These are phyloP conservation scores for Nothophaeocryptopus gaeumannii DNA, from an alignment of 2,329 filamentous ascomycete species.

Conservation along the genomic window DNA sequence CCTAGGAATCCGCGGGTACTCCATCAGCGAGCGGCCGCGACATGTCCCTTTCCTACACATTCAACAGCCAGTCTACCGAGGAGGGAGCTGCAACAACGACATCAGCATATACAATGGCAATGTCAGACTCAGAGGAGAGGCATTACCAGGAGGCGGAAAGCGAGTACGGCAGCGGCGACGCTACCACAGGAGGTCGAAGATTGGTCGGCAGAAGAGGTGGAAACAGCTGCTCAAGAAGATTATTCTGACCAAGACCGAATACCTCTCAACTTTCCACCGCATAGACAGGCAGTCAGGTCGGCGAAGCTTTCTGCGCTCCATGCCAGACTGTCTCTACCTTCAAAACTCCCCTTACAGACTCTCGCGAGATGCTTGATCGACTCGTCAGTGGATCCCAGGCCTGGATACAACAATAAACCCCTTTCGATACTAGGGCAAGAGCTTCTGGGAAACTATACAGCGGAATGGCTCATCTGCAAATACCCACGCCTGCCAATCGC, in stretches of 20 bases:
- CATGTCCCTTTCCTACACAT: conserved; percentile 26
- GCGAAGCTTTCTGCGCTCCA: conserved; percentile 91
- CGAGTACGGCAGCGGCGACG: conserved; percentile 28
- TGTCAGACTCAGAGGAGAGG: conserved; percentile 17
- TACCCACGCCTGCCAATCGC: conserved; percentile 87
- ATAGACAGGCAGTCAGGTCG: conserved; percentile 58
- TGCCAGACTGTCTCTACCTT: conserved; percentile 78
- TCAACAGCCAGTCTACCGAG: conserved; percentile 13
- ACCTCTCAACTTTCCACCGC: conserved; percentile 31
- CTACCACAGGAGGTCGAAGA: conserved; percentile 11
- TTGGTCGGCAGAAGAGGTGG: conserved; percentile 15
- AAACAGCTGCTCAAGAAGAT: conserved; percentile 21
- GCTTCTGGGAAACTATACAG: conserved; percentile 82
- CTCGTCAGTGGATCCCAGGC: conserved; percentile 74
- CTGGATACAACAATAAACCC: conserved; percentile 83
- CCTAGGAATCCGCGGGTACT: conserved; percentile 47
- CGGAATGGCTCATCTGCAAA: conserved; percentile 81
- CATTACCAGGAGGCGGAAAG: conserved; percentile 16
- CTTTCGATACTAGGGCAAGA: conserved; percentile 78
- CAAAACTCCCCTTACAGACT: conserved; percentile 78
- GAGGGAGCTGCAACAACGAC: conserved; percentile 18
- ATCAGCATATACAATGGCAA: conserved; percentile 20
- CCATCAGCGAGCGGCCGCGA: conserved; percentile 9
- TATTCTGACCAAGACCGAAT: conserved; percentile 13
- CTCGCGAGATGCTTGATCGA: conserved; percentile 84